Conservation (phyloP, 768 basidiomycete species). For the Rhizopogon roseolus region DNA sequence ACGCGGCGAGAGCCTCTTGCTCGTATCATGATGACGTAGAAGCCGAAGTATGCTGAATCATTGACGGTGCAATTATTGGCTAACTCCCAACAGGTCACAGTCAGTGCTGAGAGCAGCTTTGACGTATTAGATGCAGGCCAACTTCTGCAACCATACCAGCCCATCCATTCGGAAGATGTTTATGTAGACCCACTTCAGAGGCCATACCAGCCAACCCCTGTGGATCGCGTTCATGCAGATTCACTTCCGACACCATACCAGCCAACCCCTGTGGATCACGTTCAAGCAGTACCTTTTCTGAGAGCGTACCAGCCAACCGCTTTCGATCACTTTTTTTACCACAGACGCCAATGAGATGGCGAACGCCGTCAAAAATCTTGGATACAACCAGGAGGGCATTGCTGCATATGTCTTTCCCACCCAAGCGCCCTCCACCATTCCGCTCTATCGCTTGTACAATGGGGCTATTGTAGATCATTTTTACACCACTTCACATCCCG, state of each 20-base stretch:
- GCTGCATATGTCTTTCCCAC: slow-evolving; percentile 12
- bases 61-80: neutral
- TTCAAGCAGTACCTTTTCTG: neutral
- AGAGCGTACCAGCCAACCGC: neutral
- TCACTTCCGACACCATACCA: too few species aligned
- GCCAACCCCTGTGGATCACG: too few species aligned
- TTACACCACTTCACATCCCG: slow-evolving; percentile 12
- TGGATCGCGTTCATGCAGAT: too few species aligned
- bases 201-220: too few species aligned
- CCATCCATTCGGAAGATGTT: too few species aligned
- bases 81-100: neutral
- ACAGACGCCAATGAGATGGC: slow-evolving; percentile 8
- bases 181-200: neutral
- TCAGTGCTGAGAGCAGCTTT: too few species aligned
- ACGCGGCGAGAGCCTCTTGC: too few species aligned
- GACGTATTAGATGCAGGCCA: too few species aligned
- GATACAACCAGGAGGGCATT: slow-evolving; percentile 10
- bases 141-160: too few species aligned
- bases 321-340: slow-evolving; percentile 2
- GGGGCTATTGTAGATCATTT: slow-evolving; percentile 12
- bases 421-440: slow-evolving; percentile 7
- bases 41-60: neutral
- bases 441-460: slow-evolving; percentile 17
- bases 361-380: slow-evolving; percentile 7
- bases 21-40: too few species aligned